phyloP scores from a whole-genome alignment of 257 asterid species.

The Anisodus acutangulus region DNA sequence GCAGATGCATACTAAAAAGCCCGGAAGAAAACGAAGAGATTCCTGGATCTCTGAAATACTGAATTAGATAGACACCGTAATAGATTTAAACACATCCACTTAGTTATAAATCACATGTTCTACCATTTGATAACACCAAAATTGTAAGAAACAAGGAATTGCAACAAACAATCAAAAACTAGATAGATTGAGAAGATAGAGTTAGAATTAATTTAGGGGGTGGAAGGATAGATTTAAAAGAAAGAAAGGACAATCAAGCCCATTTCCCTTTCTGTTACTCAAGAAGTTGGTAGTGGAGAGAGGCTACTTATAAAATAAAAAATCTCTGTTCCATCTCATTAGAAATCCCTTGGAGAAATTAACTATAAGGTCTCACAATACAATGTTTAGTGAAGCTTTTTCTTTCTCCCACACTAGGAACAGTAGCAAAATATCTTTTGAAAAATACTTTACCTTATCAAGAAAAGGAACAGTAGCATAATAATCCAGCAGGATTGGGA shows the following conservation, averaged over 20 bases:
- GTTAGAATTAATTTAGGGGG: not conserved
- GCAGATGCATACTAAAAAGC: not conserved
- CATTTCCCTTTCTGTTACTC: not conserved
- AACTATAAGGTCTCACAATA: slow-evolving; percentile 2
- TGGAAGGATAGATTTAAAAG: not conserved
- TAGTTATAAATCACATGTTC: not conserved
- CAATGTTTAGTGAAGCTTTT: not conserved
- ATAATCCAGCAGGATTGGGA: not conserved
- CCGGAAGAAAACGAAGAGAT: not conserved
- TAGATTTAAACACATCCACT: not conserved
- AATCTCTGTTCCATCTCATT: not conserved
- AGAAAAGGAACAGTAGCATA: not conserved
- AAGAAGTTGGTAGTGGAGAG: not conserved
- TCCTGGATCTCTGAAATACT: not conserved
- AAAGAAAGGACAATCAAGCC: not conserved
- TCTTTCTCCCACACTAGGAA: slow-evolving; percentile 1
- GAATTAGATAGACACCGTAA: not conserved
- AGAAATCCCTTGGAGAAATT: not conserved
- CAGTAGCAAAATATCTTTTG: not conserved
- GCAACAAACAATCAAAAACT: not conserved
- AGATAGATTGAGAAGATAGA: not conserved
- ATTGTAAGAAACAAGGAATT: not conserved
- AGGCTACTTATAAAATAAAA: not conserved
- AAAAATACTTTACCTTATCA: not conserved
- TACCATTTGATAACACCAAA: not conserved